phyloP scores from a whole-genome alignment of 371 early-diverging fungal genomes.

The Apophysomyces ossiformis region DNA sequence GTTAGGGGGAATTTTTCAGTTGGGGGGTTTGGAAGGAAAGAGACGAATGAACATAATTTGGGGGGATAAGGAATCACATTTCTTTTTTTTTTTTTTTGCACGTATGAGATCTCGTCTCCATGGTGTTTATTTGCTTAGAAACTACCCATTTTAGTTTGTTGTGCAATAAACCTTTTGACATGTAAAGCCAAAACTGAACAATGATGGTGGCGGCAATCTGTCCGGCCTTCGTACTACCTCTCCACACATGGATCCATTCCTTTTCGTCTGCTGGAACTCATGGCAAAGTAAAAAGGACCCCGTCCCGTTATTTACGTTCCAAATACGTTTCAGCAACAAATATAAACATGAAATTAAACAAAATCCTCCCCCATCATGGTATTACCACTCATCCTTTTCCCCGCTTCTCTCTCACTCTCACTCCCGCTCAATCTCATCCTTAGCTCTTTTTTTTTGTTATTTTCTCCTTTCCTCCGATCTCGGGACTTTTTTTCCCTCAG shows the following conservation, averaged over 20 bases:
- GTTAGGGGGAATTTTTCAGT: not conserved
- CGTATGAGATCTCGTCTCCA: not conserved
- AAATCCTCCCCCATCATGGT: not conserved
- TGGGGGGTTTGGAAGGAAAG: not conserved
- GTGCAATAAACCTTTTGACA: slow-evolving; percentile 5
- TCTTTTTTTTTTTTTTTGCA: slow-evolving; percentile 6
- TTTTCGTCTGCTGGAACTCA: slow-evolving; percentile 5
- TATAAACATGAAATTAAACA: slow-evolving; percentile 1
- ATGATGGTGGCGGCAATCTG: slow-evolving; percentile 6
- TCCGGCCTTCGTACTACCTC: not conserved
- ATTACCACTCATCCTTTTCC: not conserved
- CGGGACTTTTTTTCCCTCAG: not conserved
- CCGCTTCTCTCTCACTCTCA: slow-evolving; percentile 1
- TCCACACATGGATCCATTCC: slow-evolving; percentile 9
- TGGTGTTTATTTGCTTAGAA: slow-evolving; percentile 2
- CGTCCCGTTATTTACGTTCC: slow-evolving; percentile 4
- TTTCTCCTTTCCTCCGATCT: not conserved
- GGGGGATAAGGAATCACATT: slow-evolving; percentile 1
- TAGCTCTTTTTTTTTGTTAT: not conserved
- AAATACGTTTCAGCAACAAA: slow-evolving; percentile 9
- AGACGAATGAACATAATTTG: not conserved
- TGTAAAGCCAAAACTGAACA: slow-evolving; percentile 7
- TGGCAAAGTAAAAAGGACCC: not conserved
- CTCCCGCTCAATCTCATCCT: not conserved
- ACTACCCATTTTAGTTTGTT: slow-evolving; percentile 3